These are phyloP conservation scores for Yamadazyma aaseri DNA, from an alignment of 1,139 yeast genomes.

Conservation along the genomic window DNA sequence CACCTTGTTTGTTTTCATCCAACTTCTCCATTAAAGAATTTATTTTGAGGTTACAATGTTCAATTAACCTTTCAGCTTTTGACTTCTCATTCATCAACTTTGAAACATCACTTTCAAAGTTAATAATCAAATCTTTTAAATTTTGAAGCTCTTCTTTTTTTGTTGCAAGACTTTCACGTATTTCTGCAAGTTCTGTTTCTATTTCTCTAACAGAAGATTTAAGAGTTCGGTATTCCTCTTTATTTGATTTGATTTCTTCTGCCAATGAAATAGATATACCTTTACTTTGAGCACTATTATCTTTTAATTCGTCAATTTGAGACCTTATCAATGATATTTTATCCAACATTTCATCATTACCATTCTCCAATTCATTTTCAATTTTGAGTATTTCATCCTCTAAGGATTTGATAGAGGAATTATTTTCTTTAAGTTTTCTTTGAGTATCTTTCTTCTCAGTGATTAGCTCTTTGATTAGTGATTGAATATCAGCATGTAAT, in stretches of 20 bases:
- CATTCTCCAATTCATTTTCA: conserved; percentile 18
- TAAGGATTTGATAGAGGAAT: conserved; percentile 16
- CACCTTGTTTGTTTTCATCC: conserved; percentile 19
- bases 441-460: conserved; percentile 12
- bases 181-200: conserved; percentile 2
- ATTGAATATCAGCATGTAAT: conserved; percentile 11
- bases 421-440: conserved; percentile 16
- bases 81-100: conserved; percentile 4
- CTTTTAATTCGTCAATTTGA: conserved; percentile 29
- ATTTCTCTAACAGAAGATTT: conserved; percentile 7
- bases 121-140: conserved; percentile 5
- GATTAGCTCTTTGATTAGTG: conserved; percentile 9
- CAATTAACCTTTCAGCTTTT: conserved; percentile 14
- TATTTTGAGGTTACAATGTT: conserved; percentile 11
- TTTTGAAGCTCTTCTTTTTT: conserved; percentile 2
- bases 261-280: conserved; percentile 28
- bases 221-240: conserved; percentile 5
- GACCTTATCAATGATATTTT: conserved; percentile 30
- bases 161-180: conserved; percentile 1
- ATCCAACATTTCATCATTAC: conserved; percentile 35
- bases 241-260: conserved; percentile 20
- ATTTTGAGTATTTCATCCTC: conserved; percentile 19
- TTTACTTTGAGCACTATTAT: conserved; percentile 23
- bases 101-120: conserved; percentile 8
- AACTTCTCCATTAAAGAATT: conserved; percentile 13